A percentile compares a stretch with the other conserved stretches of the same genome.
Evolutionary conservation across 192 early-diverging fungal genomes (phyloP).

Genomic region (Chytriomyces hyalinus): DNA sequence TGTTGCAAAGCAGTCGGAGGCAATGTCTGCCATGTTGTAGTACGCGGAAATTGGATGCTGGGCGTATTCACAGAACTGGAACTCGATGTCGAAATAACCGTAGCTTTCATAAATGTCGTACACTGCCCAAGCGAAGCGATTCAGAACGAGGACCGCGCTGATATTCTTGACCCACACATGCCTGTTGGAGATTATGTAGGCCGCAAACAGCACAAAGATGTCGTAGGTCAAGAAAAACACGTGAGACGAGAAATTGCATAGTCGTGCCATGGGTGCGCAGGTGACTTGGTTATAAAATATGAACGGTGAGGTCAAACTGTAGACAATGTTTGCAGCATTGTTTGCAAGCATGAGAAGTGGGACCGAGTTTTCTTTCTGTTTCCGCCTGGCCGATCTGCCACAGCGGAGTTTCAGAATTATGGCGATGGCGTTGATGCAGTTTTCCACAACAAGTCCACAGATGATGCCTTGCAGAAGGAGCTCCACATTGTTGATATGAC

Average conservation of each 20-base stretch:
- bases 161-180: neutral
- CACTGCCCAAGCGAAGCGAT: neutral
- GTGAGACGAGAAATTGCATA: neutral
- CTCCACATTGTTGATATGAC: too few relatives aligned
- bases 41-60: neutral
- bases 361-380: neutral
- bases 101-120: neutral
- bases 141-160: neutral
- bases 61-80: neutral
- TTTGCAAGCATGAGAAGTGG: neutral
- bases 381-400: neutral
- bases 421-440: neutral
- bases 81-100: neutral
- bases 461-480: neutral
- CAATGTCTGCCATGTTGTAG: neutral
- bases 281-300: neutral
- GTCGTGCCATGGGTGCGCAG: neutral
- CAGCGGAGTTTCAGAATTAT: neutral
- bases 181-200: neutral
- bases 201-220: neutral
- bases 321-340: neutral
- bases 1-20: neutral
- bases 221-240: neutral
- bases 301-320: neutral
- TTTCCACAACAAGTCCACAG: neutral